phyloP scores from a whole-genome alignment of 257 asterid species.

The Fraxinus cuspidata region DNA sequence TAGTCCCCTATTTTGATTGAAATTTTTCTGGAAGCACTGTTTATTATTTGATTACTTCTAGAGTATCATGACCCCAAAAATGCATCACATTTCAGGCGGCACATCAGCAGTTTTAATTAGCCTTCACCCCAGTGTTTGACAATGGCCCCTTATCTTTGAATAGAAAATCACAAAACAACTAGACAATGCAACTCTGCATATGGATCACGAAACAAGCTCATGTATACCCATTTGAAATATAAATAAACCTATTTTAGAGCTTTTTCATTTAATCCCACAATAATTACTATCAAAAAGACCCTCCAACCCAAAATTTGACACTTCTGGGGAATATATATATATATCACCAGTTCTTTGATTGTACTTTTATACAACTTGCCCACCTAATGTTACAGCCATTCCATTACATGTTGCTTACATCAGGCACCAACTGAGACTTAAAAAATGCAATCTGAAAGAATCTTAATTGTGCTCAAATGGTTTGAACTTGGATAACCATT shows the following conservation, averaged over 20 bases:
- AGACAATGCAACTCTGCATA: background rate
- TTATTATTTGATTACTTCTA: background rate
- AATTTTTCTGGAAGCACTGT: background rate
- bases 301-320: too few species aligned
- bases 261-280: too few species aligned
- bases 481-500: background rate
- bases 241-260: background rate
- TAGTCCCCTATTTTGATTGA: background rate
- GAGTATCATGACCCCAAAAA: too few species aligned
- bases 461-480: background rate
- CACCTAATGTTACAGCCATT: background rate
- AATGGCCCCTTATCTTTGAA: background rate
- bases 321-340: too few species aligned
- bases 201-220: background rate
- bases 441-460: too few species aligned
- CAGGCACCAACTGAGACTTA: background rate
- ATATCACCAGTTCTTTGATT: background rate
- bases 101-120: background rate
- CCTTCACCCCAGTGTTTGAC: background rate
- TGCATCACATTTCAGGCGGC: background rate
- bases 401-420: background rate
- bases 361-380: background rate
- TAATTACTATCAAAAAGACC: too few species aligned
- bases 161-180: background rate
- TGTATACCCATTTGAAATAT: background rate